Evolutionary conservation across 768 basidiomycete species (phyloP).

Genomic region (Leccinum subgranulosum): DNA sequence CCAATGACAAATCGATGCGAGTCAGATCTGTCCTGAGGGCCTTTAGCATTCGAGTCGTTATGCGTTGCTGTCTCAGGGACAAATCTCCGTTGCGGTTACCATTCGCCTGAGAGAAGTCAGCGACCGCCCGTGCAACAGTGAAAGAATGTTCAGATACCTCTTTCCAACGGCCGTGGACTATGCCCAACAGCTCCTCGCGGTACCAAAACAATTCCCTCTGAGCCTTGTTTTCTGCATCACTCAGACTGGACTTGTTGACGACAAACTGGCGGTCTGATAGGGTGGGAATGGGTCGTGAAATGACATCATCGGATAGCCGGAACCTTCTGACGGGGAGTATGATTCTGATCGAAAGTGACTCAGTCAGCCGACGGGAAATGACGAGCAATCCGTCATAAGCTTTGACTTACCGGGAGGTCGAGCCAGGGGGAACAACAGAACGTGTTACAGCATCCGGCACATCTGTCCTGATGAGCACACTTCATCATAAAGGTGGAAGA

Average conservation of each 20-base stretch:
- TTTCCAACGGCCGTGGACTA: constrained; percentile 71
- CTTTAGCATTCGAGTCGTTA: constrained; percentile 79
- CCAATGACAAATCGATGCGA: constrained; percentile 54
- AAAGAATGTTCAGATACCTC: constrained; percentile 52
- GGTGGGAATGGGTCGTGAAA: constrained; percentile 74
- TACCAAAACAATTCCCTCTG: constrained; percentile 95
- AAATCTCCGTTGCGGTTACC: constrained; percentile 75
- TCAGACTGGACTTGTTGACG: constrained; percentile 68
- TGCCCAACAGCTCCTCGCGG: constrained; percentile 78
- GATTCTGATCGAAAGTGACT: constrained; percentile 39
- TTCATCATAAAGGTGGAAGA: not conserved
- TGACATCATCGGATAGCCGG: constrained; percentile 51
- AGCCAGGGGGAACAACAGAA: constrained; percentile 80
- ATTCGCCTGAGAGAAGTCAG: constrained; percentile 53
- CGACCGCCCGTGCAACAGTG: not conserved
- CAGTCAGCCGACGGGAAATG: constrained; percentile 4
- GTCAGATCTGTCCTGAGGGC: constrained; percentile 67
- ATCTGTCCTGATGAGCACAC: constrained; percentile 32
- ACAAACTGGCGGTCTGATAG: constrained; percentile 90
- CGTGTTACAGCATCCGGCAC: constrained; percentile 40
- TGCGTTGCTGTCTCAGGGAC: constrained; percentile 70
- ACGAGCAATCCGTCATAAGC: not conserved
- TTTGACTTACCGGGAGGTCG: constrained; percentile 65
- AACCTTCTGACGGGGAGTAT: constrained; percentile 73
- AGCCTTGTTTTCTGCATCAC: constrained; percentile 52